phyloP scores from a whole-genome alignment of 371 early-diverging fungal genomes.

The Rhizopus stolonifer region DNA sequence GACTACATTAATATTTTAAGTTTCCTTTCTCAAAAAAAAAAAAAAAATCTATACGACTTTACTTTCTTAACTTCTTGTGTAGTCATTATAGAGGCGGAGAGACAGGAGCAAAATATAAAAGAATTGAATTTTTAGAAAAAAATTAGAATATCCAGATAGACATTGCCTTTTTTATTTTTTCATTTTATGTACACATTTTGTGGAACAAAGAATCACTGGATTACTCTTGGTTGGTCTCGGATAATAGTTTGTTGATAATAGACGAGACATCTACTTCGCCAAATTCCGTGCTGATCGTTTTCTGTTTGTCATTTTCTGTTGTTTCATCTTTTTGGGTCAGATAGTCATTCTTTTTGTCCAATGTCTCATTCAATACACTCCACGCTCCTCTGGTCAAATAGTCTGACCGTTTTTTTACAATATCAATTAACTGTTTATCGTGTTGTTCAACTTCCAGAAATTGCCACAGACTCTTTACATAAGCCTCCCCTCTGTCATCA shows the following conservation, averaged over 20 bases:
- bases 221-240: not conserved
- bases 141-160: not conserved
- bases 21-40: not conserved
- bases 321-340: not conserved
- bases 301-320: not conserved
- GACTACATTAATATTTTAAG: constrained; percentile 7
- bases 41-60: too few species aligned
- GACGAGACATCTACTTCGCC: constrained; percentile 27
- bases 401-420: constrained; percentile 19
- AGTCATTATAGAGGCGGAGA: too few species aligned
- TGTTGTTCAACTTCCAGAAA: constrained; percentile 53
- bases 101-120: not conserved
- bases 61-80: not conserved
- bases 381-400: constrained; percentile 38
- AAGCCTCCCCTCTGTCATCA: constrained; percentile 64
- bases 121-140: not conserved
- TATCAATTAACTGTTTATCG: constrained; percentile 9
- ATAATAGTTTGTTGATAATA: constrained; percentile 16
- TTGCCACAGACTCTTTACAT: constrained; percentile 60
- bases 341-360: constrained; percentile 19
- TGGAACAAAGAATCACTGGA: too few species aligned
- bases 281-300: constrained; percentile 32
- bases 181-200: too few species aligned
- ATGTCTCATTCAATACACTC: constrained; percentile 21
- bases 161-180: not conserved